Base-by-base conservation (phyloP, 306 rosid genomes). In the Vigna radiata region DNA sequence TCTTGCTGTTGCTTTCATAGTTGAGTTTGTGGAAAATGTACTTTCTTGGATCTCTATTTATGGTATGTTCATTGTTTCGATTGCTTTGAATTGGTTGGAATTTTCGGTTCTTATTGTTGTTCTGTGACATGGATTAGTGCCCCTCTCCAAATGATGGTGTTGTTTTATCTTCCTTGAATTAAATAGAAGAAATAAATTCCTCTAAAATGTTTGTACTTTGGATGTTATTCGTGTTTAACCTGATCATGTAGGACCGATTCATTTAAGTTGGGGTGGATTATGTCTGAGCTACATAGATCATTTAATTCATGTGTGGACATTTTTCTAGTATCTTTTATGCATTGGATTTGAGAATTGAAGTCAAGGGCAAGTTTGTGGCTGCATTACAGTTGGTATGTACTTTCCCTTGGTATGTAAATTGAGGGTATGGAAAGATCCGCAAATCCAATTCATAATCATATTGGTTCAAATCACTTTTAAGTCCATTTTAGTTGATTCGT, bases 21-120 rank as follows among this genome's bases (percentile, higher is more conserved):
- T 73, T 61, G 17, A 46, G 21, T 55, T 59, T 68, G 53, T 46
- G 61, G 43, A 52, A 37, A 49, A 41, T 25, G 10, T 76, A 54
- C 37, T 48, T 73, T 18, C 4, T 84, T 55, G 70, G 50, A 43
- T 43, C 14, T 43, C 72, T 56, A 14, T 52, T 23, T 49, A 16
- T 58, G 33, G 23, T 52, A 5, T 54, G 12, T 60, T 55, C 15
- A 29, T 65, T 53, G 5, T 77, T 56, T 14, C 63, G 33, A 44
- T 62, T 66, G 63, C 59, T 68, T 68, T 73, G 73, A 19, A 48
- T 55, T 79, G 52, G 8, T 66, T 83, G 65, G 33, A 48, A 68
- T 67, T 73, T 56, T 64, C 55, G 41, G 50, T 18, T 5, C 52
- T 72, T 4, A 31, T 31, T 31, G 36, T 33, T 33, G 37, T 59